phyloP scores from a whole-genome alignment of 805 yeast genomes.

The Nakazawaea ernobii region DNA sequence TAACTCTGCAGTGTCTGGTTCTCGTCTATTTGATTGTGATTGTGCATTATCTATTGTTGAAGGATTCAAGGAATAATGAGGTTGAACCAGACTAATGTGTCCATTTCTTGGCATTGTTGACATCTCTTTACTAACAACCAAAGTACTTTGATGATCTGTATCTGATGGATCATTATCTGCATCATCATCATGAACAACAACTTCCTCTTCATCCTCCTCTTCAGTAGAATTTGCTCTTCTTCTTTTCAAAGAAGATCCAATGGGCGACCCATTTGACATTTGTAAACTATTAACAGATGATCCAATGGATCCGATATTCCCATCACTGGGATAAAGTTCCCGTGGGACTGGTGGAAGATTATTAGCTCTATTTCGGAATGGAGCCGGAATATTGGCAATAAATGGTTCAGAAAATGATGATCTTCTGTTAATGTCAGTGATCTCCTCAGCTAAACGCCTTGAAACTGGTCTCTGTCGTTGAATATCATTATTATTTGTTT shows the following conservation, averaged over 20 bases:
- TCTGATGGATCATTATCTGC: too few relatives aligned
- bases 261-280: neutral
- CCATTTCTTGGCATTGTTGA: too few relatives aligned
- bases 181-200: too few relatives aligned
- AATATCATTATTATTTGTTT: neutral
- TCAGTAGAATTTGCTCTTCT: neutral
- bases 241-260: neutral
- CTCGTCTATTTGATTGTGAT: too few relatives aligned
- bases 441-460: neutral
- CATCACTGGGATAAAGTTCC: too few relatives aligned
- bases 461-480: neutral
- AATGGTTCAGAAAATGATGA: neutral
- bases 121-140: too few relatives aligned
- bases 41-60: too few relatives aligned
- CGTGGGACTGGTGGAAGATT: too few relatives aligned
- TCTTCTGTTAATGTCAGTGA: neutral
- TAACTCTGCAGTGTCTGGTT: too few relatives aligned
- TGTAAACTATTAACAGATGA: neutral
- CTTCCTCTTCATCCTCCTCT: neutral
- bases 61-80: too few relatives aligned
- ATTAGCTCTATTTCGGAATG: neutral
- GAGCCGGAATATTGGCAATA: neutral
- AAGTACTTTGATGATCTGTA: too few relatives aligned
- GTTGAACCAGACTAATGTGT: too few relatives aligned
- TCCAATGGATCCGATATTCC: neutral